A percentile compares a stretch with the other conserved stretches of the same genome.
phyloP scores from a whole-genome alignment of 306 rosid genomes.

The Vicia faba region DNA sequence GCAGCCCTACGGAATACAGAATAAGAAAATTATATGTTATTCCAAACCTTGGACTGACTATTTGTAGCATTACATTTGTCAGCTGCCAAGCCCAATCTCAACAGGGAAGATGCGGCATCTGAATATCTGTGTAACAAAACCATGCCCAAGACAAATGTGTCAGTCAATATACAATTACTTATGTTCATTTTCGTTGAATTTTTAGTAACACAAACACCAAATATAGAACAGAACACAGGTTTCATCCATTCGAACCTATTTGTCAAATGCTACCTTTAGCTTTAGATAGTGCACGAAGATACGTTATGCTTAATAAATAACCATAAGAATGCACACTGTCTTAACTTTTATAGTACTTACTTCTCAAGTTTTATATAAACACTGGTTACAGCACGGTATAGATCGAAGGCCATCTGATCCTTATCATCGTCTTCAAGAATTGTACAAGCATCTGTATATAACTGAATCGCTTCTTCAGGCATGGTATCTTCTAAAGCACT shows the following conservation, averaged over 20 bases:
- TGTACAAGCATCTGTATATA: constrained; percentile 81
- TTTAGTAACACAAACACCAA: neutral
- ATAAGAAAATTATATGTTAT: neutral
- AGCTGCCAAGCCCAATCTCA: constrained; percentile 87
- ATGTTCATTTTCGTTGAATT: neutral
- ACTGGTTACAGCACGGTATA: constrained; percentile 76
- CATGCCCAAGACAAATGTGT: constrained; percentile 7
- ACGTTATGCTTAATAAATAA: constrained; percentile 7
- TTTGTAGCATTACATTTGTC: constrained; percentile 88
- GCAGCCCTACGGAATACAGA: constrained; percentile 2
- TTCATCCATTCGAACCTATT: neutral
- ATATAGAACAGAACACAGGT: neutral
- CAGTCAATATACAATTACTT: constrained; percentile 2
- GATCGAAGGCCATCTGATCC: constrained; percentile 97
- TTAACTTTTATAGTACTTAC: constrained; percentile 54
- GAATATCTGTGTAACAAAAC: constrained; percentile 61
- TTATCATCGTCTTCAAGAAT: constrained; percentile 88
- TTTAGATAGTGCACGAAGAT: neutral
- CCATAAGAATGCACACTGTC: constrained; percentile 14
- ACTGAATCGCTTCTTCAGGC: constrained; percentile 86
- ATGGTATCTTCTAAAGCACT: constrained; percentile 84
- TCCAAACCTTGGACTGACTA: constrained; percentile 85
- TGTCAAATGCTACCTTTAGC: neutral
- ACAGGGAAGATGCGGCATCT: constrained; percentile 77
- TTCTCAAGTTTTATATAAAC: constrained; percentile 78